These are phyloP conservation scores for Populus simonii DNA, from an alignment of 345 rosid species.

Conservation along the genomic window DNA sequence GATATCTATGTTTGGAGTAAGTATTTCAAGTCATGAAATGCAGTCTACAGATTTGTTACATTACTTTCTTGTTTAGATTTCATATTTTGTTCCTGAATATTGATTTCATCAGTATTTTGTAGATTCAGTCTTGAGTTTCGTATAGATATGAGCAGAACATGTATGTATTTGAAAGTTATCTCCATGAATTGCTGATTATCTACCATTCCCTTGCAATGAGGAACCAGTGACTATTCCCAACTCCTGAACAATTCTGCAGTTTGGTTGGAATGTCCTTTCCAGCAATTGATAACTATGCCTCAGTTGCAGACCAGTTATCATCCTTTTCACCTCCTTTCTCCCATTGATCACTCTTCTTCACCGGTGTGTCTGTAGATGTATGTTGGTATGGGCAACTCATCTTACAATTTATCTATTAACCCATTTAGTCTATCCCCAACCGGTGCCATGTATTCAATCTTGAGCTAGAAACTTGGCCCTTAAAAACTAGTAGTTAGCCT, in stretches of 20 bases:
- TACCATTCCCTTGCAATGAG: not conserved
- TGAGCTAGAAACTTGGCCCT: not conserved
- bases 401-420: not conserved
- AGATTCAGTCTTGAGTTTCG: not conserved
- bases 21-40: conserved; percentile 14
- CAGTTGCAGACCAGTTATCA: not conserved
- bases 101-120: not conserved
- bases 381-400: not conserved
- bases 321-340: not conserved
- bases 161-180: not conserved
- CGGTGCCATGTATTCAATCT: not conserved
- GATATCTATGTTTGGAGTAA: conserved; percentile 92
- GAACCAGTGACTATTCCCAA: not conserved
- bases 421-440: not conserved
- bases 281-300: not conserved
- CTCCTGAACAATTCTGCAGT: not conserved
- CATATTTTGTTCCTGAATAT: not conserved
- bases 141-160: not conserved
- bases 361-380: not conserved
- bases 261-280: not conserved
- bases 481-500: not conserved
- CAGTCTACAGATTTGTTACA: not conserved
- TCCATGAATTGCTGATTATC: not conserved
- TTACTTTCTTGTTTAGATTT: not conserved
- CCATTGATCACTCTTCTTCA: not conserved